phyloP scores from a whole-genome alignment of 495 filamentous ascomycete genomes.

The Tuber indicum region DNA sequence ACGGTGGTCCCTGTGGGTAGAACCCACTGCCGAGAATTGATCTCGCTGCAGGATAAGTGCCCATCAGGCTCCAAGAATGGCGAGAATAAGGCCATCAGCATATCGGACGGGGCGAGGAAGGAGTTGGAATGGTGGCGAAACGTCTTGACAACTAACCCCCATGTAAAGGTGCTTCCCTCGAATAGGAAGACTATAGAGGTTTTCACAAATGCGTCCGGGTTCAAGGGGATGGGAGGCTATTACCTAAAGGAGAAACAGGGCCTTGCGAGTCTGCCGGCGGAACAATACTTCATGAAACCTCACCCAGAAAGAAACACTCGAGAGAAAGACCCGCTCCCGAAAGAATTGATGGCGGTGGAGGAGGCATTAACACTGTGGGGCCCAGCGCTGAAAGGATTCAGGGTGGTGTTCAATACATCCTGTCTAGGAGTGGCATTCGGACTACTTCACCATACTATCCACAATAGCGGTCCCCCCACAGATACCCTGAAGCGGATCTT shows the following conservation, averaged over 20 bases:
- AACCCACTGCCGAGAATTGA: background rate
- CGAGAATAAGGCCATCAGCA: background rate
- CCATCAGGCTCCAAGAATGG: background rate
- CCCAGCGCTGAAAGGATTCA: background rate
- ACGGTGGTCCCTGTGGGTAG: background rate
- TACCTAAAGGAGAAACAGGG: background rate
- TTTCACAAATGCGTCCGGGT: background rate
- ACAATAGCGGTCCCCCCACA: background rate
- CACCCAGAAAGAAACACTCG: background rate
- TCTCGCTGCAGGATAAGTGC: background rate
- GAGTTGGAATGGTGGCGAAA: background rate
- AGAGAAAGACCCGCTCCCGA: background rate
- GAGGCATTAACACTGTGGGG: background rate
- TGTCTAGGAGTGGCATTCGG: background rate
- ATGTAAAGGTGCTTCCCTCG: background rate
- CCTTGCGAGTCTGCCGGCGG: background rate
- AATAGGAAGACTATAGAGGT: background rate
- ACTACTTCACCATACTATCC: background rate
- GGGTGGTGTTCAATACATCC: background rate
- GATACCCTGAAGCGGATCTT: background rate
- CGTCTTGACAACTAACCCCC: background rate
- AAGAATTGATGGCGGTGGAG: background rate
- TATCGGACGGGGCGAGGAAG: background rate
- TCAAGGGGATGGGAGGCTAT: background rate
- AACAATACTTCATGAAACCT: background rate